Base-by-base conservation (phyloP, 495 filamentous ascomycete genomes). In the Penicillium coprophilum region DNA sequence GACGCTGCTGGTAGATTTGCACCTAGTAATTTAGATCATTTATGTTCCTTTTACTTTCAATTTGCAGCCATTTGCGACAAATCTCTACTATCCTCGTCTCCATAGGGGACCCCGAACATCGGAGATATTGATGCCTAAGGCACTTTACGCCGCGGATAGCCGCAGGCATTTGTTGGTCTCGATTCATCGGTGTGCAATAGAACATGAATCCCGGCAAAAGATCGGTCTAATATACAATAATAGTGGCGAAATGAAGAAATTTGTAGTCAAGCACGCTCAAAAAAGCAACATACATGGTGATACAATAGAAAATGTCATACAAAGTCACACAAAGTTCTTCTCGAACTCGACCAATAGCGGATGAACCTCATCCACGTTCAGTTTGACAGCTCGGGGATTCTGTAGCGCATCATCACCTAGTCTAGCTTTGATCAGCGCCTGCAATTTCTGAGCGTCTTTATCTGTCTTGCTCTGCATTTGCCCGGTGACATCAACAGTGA, bases 401-500 rank as follows among this genome's bases (percentile, higher is more conserved):
- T 71, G 49, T 46, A 73, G 47, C 8, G 69, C 68, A 24, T 63
- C 50, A 11, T 61, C 65, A 1, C 74, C 73, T 6, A 75, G 27
- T 32, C 57, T 62, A n/a, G 59, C 32, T 15, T 61, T 58, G 50
- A 77, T 51, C 46, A 76, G 21, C n/a, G 57, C 51, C 32, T 64
- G 72, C 50, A 76, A 57, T 51, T 68, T 63, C 56, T 66, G 46
- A 1, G 48, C 62, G 40, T 60, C 63, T 6, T 55, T 46, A 28
- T 76, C 71, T 10, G 71, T 64, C 54, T 70, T 74, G 59, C 74
- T 73, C 46, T 74, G 71, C 58, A 79, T 59, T 53, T 82, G 78
- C 5, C 72, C 74, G 15, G 72, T 75, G 38, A 82, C 53, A 53
- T 81, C 75, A 7, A 81, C 50, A 19, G 74, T 75, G 34, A 83